These are phyloP conservation scores for Amaranthus tricolor DNA, from an alignment of 179 eudicot genomes.

Conservation along the genomic window DNA sequence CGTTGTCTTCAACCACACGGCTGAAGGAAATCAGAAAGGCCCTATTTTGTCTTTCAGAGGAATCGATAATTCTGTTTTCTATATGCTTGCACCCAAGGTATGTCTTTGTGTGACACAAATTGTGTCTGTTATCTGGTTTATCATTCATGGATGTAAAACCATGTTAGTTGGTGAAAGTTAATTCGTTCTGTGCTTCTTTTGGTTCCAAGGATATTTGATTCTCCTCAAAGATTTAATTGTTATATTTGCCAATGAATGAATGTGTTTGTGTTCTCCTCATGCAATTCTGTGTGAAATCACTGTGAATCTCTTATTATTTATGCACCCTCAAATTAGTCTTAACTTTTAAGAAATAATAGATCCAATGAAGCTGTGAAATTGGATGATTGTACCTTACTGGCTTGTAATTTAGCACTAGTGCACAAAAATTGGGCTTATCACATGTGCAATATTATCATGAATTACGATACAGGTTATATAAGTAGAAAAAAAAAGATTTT, in stretches of 20 bases:
- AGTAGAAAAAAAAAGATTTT: neutral
- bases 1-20: constrained; percentile 97
- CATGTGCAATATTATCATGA: neutral
- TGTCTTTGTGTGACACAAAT: no score
- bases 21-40: constrained; percentile 98
- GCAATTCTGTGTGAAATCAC: neutral
- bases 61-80: constrained; percentile 86
- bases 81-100: constrained; percentile 99
- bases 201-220: constrained; percentile 2
- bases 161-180: neutral
- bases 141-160: neutral
- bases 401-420: neutral
- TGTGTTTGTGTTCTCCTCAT: neutral
- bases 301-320: neutral
- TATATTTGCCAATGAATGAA: neutral
- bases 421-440: neutral
- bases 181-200: constrained; percentile 1
- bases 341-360: no score
- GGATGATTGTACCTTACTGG: neutral
- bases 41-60: constrained; percentile 88
- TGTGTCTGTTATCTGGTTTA: neutral
- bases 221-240: neutral
- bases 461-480: neutral
- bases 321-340: no score
- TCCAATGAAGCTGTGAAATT: neutral